Percentiles rank a stretch among this genome's conserved stretches.
Conservation (phyloP, 1,284 basidiomycete species). For the Filobasidium uniguttulatum region DNA sequence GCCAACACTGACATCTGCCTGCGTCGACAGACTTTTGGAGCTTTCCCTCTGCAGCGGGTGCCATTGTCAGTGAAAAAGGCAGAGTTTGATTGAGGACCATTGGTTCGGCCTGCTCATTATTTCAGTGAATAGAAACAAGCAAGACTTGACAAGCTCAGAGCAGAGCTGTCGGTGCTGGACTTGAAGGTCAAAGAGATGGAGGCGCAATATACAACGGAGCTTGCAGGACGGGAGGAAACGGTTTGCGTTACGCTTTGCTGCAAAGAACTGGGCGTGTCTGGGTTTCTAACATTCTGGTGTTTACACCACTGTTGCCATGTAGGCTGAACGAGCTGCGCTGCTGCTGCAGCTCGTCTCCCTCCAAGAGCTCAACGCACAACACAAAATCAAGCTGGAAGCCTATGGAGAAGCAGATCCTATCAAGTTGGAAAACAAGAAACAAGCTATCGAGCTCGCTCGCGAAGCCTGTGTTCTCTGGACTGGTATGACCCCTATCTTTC, state of each 20-base stretch:
- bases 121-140: constrained; percentile 39
- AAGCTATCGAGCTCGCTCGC: constrained; percentile 55
- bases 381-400: constrained; percentile 45
- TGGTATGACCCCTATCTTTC: constrained; percentile 41
- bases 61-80: constrained; percentile 43
- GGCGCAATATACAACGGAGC: constrained; percentile 43
- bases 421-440: constrained; percentile 58
- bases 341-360: constrained; percentile 41
- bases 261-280: background rate
- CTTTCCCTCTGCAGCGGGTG: constrained; percentile 71
- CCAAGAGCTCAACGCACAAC: constrained; percentile 12
- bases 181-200: constrained; percentile 25
- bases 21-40: constrained; percentile 65
- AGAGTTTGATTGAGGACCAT: background rate
- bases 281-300: background rate
- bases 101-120: background rate
- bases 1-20: background rate
- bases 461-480: constrained; percentile 74
- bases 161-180: constrained; percentile 41
- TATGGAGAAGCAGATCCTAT: constrained; percentile 71
- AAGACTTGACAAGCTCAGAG: constrained; percentile 46
- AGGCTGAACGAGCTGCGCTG: constrained; percentile 8
- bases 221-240: constrained; percentile 48
- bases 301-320: background rate
- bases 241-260: constrained; percentile 37